Percentiles rank a stretch among this genome's conserved stretches.
These are phyloP conservation scores for Acer yangbiense DNA, from an alignment of 345 rosid genomes.

Conservation along the genomic window DNA sequence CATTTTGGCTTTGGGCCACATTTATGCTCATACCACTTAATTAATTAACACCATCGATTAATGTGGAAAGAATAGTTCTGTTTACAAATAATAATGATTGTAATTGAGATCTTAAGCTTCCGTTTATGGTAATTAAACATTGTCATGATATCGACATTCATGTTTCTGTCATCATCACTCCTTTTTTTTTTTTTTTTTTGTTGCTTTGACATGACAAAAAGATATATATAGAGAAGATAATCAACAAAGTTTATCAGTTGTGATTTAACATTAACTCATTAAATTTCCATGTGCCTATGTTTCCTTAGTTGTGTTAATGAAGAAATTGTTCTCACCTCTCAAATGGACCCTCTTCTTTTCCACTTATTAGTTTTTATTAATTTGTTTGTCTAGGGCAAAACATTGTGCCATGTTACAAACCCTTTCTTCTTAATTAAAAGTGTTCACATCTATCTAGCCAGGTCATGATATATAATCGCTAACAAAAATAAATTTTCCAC, in stretches of 20 bases:
- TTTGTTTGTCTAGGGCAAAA: background rate
- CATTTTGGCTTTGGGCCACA: background rate
- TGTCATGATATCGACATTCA: conserved; percentile 23
- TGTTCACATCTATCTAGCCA: background rate
- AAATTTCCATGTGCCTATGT: conserved; percentile 49
- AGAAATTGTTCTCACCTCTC: conserved; percentile 31
- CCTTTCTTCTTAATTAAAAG: background rate
- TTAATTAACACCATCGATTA: background rate
- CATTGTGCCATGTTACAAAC: conserved; percentile 24
- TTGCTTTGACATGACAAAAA: conserved; percentile 38
- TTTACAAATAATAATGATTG: conserved; percentile 27
- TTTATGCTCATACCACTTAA: too few relatives aligned
- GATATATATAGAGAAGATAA: background rate
- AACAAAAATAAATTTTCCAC: background rate
- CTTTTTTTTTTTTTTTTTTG: background rate
- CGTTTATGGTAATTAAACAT: conserved; percentile 29
- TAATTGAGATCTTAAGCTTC: conserved; percentile 41
- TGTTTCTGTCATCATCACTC: conserved; percentile 28
- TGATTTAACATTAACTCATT: conserved; percentile 35
- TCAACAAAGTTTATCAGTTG: conserved; percentile 7
- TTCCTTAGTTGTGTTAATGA: conserved; percentile 35
- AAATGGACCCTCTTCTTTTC: conserved; percentile 2
- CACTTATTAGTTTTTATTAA: background rate
- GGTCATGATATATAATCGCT: background rate
- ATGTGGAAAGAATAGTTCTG: conserved; percentile 6